These are phyloP conservation scores for Comarum palustre DNA, from an alignment of 306 rosid genomes.

Conservation along the genomic window DNA sequence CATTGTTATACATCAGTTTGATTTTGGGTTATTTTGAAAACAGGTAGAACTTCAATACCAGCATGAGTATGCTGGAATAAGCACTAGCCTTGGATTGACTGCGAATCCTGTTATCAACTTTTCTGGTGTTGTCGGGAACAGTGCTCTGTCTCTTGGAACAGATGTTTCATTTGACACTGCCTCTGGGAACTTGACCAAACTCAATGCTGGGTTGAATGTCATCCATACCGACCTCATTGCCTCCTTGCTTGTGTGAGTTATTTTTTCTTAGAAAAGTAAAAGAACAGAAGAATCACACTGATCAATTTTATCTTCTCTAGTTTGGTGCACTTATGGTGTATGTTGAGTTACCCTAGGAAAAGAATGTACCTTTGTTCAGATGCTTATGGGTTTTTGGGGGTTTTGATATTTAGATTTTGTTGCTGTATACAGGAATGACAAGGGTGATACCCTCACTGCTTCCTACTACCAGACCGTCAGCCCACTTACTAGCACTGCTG, in stretches of 20 bases:
- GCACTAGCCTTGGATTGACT: conserved; percentile 81
- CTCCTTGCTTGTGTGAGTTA: conserved; percentile 70
- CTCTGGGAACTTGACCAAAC: conserved; percentile 66
- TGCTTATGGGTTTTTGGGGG: not conserved
- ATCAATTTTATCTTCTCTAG: not conserved
- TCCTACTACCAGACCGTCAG: conserved; percentile 76
- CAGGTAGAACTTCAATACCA: conserved; percentile 90
- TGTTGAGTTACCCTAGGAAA: not conserved
- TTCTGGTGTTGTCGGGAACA: conserved; percentile 85
- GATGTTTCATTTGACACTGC: conserved; percentile 87
- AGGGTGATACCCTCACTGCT: conserved; percentile 69
- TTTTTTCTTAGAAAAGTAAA: not conserved
- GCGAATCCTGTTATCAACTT: conserved; percentile 82
- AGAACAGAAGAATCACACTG: not conserved
- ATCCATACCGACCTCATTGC: conserved; percentile 74
- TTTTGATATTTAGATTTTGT: conserved; percentile 7
- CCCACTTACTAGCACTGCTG: conserved; percentile 81
- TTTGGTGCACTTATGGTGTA: not conserved
- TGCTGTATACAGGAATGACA: conserved; percentile 60
- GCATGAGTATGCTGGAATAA: conserved; percentile 90
- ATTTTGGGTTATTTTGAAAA: conserved; percentile 17
- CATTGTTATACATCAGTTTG: not conserved
- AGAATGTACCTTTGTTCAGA: not conserved
- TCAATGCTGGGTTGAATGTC: conserved; percentile 78
- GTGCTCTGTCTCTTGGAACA: conserved; percentile 57